These are phyloP conservation scores for Ascochyta lentis DNA, from an alignment of 2,329 filamentous ascomycete species.

Conservation along the genomic window DNA sequence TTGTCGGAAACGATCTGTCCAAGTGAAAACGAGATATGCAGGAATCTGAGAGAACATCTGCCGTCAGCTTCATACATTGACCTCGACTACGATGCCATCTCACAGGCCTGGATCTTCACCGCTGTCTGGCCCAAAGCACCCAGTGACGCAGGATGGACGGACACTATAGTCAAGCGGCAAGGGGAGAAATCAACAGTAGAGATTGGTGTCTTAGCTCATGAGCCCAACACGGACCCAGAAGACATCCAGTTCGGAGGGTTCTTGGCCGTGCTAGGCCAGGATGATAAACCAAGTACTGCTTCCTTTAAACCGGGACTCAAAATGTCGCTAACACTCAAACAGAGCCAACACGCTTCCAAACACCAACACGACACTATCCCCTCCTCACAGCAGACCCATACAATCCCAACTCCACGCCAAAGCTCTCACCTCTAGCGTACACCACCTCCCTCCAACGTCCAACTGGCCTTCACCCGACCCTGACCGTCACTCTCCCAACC, in stretches of 20 bases:
- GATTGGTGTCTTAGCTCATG: constrained; percentile 76
- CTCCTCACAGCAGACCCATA: constrained; percentile 39
- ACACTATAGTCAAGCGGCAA: constrained; percentile 44
- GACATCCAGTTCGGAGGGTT: constrained; percentile 81
- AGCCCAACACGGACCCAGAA: constrained; percentile 69
- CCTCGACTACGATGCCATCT: constrained; percentile 75
- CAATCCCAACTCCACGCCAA: constrained; percentile 35
- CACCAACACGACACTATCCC: constrained; percentile 80
- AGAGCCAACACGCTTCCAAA: constrained; percentile 82
- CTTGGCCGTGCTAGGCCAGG: constrained; percentile 78
- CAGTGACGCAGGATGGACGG: constrained; percentile 53
- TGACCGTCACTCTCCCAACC: constrained; percentile 72
- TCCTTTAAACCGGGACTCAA: not conserved
- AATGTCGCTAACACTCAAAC: constrained; percentile 7
- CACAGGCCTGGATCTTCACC: constrained; percentile 69
- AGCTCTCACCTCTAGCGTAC: constrained; percentile 54
- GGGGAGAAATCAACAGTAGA: constrained; percentile 67
- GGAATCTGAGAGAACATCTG: constrained; percentile 55
- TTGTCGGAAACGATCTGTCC: not conserved
- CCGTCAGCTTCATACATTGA: constrained; percentile 70
- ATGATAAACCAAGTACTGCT: constrained; percentile 67
- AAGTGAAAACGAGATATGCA: constrained; percentile 53
- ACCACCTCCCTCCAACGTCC: constrained; percentile 70
- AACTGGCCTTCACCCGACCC: constrained; percentile 81
- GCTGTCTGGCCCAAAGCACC: constrained; percentile 62